These are phyloP conservation scores for Lodderomyces beijingensis DNA, from an alignment of 1,139 yeast species.

Conservation along the genomic window DNA sequence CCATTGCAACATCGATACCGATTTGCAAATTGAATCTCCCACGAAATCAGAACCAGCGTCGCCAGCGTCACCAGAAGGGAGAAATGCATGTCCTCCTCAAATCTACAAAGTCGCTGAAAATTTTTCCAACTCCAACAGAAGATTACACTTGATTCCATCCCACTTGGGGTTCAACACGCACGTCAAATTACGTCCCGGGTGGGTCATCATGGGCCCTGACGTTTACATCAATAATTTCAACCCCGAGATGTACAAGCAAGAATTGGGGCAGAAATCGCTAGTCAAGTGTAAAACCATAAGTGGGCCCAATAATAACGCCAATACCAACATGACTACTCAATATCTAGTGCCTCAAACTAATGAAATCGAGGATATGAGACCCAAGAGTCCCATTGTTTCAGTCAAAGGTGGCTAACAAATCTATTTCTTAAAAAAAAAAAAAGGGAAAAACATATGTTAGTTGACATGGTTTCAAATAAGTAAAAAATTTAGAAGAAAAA, in stretches of 20 bases:
- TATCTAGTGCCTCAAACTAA: conserved; percentile 56
- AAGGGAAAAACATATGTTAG: no score
- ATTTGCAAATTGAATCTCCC: conserved; percentile 54
- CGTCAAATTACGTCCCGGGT: conserved; percentile 73
- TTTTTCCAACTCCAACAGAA: conserved; percentile 74
- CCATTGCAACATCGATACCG: conserved; percentile 91
- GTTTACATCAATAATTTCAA: conserved; percentile 65
- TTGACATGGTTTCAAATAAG: not conserved
- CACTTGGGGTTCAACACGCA: conserved; percentile 59
- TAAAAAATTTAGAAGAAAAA: not conserved
- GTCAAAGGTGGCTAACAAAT: not conserved
- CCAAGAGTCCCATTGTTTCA: conserved; percentile 58
- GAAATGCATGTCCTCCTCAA: conserved; percentile 60
- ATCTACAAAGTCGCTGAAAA: conserved; percentile 86
- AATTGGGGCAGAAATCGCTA: conserved; percentile 29
- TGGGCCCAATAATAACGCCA: conserved; percentile 9
- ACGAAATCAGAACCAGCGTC: conserved; percentile 6
- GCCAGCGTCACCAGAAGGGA: conserved; percentile 14
- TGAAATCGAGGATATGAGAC: conserved; percentile 77
- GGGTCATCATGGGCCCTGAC: conserved; percentile 91
- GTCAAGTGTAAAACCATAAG: conserved; percentile 23
- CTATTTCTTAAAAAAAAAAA: no score
- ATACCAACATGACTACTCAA: conserved; percentile 22
- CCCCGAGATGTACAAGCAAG: conserved; percentile 29
- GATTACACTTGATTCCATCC: conserved; percentile 81